Base-by-base conservation (phyloP, 129 eudicot genomes). In the Solidago caesia region DNA sequence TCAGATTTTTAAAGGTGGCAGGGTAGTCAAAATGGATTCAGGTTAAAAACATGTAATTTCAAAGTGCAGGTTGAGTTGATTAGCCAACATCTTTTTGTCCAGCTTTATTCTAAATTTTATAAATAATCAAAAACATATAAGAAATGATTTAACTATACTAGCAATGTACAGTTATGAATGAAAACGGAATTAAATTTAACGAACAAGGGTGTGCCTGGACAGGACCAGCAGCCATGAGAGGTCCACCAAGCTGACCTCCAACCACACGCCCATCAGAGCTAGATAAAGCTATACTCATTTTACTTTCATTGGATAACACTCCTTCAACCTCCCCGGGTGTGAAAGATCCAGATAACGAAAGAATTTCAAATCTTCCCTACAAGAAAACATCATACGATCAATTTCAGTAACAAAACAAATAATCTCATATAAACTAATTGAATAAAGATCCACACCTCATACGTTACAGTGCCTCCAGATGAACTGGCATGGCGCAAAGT, bases 361-460 rank as follows among this genome's bases (percentile, higher is more conserved):
- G 85, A 43, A 92, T 92, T 77, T 92, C 96, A 79, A 89, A 89
- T 48, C 86, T 75, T 53, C 97, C 97, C 97, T 92, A 70, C 48
- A 79, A 72, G 29, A 77, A 12, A 77, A 26, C 56, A 53, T 4
- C 25, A 65, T 10, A 52, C 7, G 43, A 68, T 66, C 1, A n/a
- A 26, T 5, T 44, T 49, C 42, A 2, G 25, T n/a, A n/a, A 52
- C 15, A 53, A 7, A 77, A n/a, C n/a, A n/a, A n/a, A n/a, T n/a
- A n/a, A n/a, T n/a, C n/a, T n/a, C 55, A 29, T 27, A 59, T 29
- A 16, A 13, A 15, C 2, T 13, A 43, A 73, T 14, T 21, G 7
- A 68, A 14, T 51, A 45, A 49, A 67, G 66, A 56, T 59, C 26
- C 76, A 25, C 56, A 92, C 98, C 92, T 92, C 96, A 59, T 87